Conservation (phyloP, 305 asterid species). For the Fraxinus xanthoxyloides region DNA sequence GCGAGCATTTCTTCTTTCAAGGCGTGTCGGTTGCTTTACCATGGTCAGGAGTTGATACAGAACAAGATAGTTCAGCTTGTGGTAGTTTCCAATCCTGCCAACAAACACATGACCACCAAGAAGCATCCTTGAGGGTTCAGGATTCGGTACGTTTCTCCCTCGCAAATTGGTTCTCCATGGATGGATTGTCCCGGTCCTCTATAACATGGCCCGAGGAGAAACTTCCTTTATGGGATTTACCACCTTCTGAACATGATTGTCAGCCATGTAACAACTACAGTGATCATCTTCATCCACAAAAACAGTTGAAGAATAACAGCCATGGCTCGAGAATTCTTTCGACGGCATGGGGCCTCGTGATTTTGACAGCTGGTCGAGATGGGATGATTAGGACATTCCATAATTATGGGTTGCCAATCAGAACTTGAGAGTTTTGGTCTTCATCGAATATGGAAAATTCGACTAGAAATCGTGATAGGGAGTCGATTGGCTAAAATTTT, state of each 20-base stretch:
- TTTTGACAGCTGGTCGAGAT: conserved; percentile 61
- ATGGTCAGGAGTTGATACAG: conserved; percentile 41
- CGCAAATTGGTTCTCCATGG: conserved; percentile 65
- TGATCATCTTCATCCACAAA: conserved; percentile 21
- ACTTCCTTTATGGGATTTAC: conserved; percentile 49
- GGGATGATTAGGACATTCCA: conserved; percentile 78
- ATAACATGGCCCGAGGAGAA: conserved; percentile 85
- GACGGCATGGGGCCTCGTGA: conserved; percentile 66
- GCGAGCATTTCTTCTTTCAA: conserved; percentile 54
- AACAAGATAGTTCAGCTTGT: not conserved
- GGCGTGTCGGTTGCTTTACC: conserved; percentile 59
- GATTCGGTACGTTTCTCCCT: conserved; percentile 59
- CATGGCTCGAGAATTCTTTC: conserved; percentile 18
- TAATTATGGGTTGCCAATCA: conserved; percentile 63
- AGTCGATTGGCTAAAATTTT: too few species aligned
- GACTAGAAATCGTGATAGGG: too few species aligned
- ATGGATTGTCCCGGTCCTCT: conserved; percentile 43
- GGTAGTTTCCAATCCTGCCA: conserved; percentile 10
- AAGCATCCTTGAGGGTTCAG: conserved; percentile 22
- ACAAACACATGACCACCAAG: conserved; percentile 18
- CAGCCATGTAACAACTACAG: not conserved
- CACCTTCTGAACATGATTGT: conserved; percentile 14
- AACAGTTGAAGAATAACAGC: not conserved
- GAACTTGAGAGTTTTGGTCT: conserved; percentile 26
- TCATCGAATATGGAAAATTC: too few species aligned